A percentile compares a stretch with the other conserved stretches of the same genome.
Conservation (phyloP, 805 yeast genomes). For the Yamadazyma endophytica region DNA sequence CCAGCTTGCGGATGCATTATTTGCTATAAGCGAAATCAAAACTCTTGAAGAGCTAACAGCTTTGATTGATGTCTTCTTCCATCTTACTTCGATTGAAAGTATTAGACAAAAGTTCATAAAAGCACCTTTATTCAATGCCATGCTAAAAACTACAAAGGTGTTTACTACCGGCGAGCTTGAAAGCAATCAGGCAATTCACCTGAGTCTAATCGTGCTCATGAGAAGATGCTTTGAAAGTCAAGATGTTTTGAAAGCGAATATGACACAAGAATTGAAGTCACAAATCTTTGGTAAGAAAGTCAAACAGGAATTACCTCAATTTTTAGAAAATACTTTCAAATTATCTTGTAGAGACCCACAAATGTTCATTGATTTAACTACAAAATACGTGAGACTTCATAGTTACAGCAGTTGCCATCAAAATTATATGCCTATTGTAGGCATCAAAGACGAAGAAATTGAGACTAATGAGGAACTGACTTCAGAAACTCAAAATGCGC, state of each 20-base stretch:
- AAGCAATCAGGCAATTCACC: constrained; percentile 12
- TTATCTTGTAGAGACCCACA: constrained; percentile 48
- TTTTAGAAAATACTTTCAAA: constrained; percentile 49
- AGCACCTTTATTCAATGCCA: constrained; percentile 43
- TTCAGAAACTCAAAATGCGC: constrained; percentile 3
- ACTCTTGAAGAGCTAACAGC: constrained; percentile 48
- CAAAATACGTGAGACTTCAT: constrained; percentile 39
- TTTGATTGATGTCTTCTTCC: constrained; percentile 40
- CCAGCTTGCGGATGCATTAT: constrained; percentile 40
- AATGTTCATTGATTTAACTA: constrained; percentile 42
- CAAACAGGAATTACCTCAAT: constrained; percentile 41
- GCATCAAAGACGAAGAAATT: constrained; percentile 15
- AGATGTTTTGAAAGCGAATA: constrained; percentile 43
- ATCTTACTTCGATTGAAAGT: constrained; percentile 42
- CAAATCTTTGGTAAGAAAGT: constrained; percentile 16
- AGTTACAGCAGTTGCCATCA: constrained; percentile 36
- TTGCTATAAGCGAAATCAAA: constrained; percentile 36
- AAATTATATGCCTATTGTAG: constrained; percentile 16
- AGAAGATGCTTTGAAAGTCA: constrained; percentile 69
- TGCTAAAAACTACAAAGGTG: constrained; percentile 41
- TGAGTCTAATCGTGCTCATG: constrained; percentile 40
- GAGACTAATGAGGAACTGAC: constrained; percentile 5
- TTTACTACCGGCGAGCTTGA: constrained; percentile 17
- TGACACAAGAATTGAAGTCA: constrained; percentile 48
- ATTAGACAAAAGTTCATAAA: constrained; percentile 38